Evolutionary conservation across 306 rosid genomes (phyloP).

Genomic region (Senna tora): DNA sequence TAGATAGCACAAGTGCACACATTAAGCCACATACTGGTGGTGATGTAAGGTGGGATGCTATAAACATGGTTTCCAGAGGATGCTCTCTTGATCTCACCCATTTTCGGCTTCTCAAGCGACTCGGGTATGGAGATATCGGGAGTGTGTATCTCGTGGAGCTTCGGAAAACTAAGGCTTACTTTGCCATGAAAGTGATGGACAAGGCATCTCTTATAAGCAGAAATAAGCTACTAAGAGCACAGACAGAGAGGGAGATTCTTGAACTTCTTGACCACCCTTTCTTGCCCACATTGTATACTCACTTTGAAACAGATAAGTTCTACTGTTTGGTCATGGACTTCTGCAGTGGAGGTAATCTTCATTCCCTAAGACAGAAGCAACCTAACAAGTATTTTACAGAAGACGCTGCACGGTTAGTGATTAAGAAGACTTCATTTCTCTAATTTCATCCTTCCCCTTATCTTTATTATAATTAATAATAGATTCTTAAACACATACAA

Average conservation of each 20-base stretch:
- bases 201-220: slow-evolving; percentile 83
- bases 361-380: slow-evolving; percentile 87
- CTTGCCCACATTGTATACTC: slow-evolving; percentile 84
- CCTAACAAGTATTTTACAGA: slow-evolving; percentile 83
- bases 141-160: slow-evolving; percentile 83
- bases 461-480: background rate
- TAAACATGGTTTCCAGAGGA: slow-evolving; percentile 58
- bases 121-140: slow-evolving; percentile 89
- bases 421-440: slow-evolving; percentile 6
- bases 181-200: slow-evolving; percentile 95
- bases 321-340: slow-evolving; percentile 88
- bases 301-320: slow-evolving; percentile 84
- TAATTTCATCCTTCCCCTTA: background rate
- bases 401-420: slow-evolving; percentile 85
- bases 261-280: slow-evolving; percentile 95
- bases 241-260: slow-evolving; percentile 90
- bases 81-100: slow-evolving; percentile 60
- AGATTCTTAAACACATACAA: too few relatives aligned
- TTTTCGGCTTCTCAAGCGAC: slow-evolving; percentile 82
- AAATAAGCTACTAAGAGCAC: slow-evolving; percentile 83
- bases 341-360: slow-evolving; percentile 92
- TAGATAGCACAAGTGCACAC: slow-evolving; percentile 64
- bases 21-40: slow-evolving; percentile 92
- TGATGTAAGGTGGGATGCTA: slow-evolving; percentile 82
- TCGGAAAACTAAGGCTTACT: slow-evolving; percentile 57